Conservation (phyloP, 140 eudicot species). For the Erigeron philadelphicus region DNA sequence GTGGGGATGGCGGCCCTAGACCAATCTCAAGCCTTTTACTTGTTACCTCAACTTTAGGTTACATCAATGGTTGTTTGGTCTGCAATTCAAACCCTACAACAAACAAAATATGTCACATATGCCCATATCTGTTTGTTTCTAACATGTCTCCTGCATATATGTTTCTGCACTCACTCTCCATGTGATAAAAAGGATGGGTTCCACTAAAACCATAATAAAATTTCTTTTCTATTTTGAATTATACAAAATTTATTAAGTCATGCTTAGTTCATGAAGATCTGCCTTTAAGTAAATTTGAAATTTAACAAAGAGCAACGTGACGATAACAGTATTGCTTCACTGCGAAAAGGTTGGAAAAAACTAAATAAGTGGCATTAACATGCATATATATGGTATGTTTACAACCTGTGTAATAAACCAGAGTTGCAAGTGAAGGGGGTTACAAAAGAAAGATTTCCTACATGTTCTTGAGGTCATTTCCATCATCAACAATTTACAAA, state of each 20-base stretch:
- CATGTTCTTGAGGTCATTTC: constrained; percentile 38
- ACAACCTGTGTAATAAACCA: constrained; percentile 48
- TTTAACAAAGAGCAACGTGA: too few species aligned
- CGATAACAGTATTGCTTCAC: not conserved
- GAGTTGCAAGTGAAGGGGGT: constrained; percentile 47
- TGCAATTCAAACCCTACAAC: not conserved
- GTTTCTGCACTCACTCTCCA: constrained; percentile 18
- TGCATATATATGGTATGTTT: constrained; percentile 34
- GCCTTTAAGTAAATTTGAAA: too few species aligned
- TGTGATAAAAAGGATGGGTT: constrained; percentile 23
- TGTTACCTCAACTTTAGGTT: constrained; percentile 1
- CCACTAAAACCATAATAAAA: constrained; percentile 15
- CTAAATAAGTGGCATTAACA: constrained; percentile 27
- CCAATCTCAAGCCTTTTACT: not conserved
- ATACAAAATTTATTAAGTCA: not conserved
- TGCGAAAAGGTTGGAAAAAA: not conserved
- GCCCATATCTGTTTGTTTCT: constrained; percentile 23
- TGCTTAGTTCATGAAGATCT: too few species aligned
- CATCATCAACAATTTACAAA: constrained; percentile 49
- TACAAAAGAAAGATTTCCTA: constrained; percentile 30
- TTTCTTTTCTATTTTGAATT: constrained; percentile 1
- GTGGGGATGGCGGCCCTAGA: too few species aligned
- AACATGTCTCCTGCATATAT: constrained; percentile 39
- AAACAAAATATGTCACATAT: too few species aligned
- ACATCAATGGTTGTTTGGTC: constrained; percentile 31